These are phyloP conservation scores for Apophysomyces variabilis DNA, from an alignment of 371 early-diverging fungal species.

Conservation along the genomic window DNA sequence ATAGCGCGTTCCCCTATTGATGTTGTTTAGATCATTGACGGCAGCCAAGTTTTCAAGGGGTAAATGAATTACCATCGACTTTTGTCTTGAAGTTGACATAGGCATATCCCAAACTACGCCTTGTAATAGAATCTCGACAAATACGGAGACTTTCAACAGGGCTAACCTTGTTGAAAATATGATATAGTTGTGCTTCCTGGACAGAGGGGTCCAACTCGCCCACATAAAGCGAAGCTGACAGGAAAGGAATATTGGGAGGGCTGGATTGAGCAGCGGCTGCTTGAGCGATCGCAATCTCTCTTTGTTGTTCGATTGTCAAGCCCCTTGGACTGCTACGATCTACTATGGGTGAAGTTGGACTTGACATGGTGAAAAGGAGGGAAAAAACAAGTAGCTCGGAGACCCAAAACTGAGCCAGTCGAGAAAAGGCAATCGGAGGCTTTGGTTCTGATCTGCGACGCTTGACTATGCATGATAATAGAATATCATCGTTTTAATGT, in stretches of 20 bases:
- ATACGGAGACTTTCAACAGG: conserved; percentile 95
- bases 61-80: conserved; percentile 58
- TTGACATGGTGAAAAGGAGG: not conserved
- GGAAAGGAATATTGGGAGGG: conserved; percentile 27
- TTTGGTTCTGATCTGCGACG: not conserved
- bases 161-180: conserved; percentile 89
- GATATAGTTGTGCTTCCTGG: conserved; percentile 92
- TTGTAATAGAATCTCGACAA: conserved; percentile 95
- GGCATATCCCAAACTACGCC: conserved; percentile 95
- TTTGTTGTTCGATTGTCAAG: conserved; percentile 41
- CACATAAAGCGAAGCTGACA: conserved; percentile 80
- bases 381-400: not conserved
- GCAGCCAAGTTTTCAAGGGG: conserved; percentile 17
- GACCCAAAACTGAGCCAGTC: not conserved
- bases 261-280: conserved; percentile 37
- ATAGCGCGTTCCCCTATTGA: conserved; percentile 81
- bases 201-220: conserved; percentile 91
- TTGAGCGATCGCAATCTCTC: conserved; percentile 46
- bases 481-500: too few relatives aligned
- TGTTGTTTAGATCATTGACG: not conserved
- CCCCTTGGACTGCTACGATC: conserved; percentile 27
- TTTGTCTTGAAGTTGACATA: conserved; percentile 91
- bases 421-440: not conserved
- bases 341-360: not conserved
- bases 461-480: too few relatives aligned